A percentile compares a stretch with the other conserved stretches of the same genome.
Conservation (phyloP, 176 grass and related monocot genomes). For the Triticum aestivum region DNA sequence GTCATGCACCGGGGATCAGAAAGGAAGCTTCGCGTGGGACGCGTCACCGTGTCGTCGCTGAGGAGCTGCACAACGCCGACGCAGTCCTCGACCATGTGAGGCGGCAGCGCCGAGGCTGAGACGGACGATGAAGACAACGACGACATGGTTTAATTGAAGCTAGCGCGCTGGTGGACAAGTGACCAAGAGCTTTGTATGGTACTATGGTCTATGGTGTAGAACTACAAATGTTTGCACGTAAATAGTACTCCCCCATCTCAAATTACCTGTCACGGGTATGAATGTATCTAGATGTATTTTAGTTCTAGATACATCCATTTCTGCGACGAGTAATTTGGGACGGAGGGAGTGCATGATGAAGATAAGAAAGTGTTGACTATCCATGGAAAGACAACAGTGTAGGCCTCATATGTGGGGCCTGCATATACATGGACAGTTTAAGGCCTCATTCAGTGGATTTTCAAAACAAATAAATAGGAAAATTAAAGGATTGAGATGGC, state of each 20-base stretch:
- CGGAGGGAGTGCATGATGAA: neutral
- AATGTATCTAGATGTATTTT: too few relatives aligned
- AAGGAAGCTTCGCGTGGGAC: constrained; percentile 8
- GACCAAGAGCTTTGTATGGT: neutral
- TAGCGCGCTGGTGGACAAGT: neutral
- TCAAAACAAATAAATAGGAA: too few relatives aligned
- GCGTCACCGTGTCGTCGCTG: constrained; percentile 48
- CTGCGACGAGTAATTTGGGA: too few relatives aligned
- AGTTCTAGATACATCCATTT: too few relatives aligned
- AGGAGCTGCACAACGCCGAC: constrained; percentile 44
- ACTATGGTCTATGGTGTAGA: neutral
- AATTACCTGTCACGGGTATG: too few relatives aligned
- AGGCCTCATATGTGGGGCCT: neutral
- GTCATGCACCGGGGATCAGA: neutral
- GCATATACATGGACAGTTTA: neutral
- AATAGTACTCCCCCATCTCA: neutral
- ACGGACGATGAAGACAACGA: neutral
- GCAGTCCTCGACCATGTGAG: constrained; percentile 43
- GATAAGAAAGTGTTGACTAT: neutral
- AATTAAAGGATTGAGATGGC: too few relatives aligned
- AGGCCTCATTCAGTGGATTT: too few relatives aligned
- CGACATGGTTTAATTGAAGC: neutral
- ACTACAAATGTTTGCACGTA: neutral
- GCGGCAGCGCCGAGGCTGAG: neutral
- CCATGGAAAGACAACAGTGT: neutral